These are phyloP conservation scores for Evansstolkia leycettana DNA, from an alignment of 495 filamentous ascomycete species.

Conservation along the genomic window DNA sequence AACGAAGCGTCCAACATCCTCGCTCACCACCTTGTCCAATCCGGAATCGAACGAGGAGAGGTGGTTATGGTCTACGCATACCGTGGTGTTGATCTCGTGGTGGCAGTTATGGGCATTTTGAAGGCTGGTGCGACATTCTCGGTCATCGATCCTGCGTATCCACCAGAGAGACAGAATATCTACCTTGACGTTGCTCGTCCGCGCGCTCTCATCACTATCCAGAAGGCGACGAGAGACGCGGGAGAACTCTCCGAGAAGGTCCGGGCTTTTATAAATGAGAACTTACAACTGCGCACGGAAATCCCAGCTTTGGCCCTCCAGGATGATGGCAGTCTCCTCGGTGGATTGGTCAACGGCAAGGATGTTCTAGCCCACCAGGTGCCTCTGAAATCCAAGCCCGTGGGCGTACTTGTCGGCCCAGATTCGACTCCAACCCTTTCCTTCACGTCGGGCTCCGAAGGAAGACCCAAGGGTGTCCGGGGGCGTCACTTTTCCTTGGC, in stretches of 20 bases:
- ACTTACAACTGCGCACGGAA: slow-evolving; percentile 60
- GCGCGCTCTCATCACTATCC: slow-evolving; percentile 65
- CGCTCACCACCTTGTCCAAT: slow-evolving; percentile 61
- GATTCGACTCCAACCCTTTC: slow-evolving; percentile 74
- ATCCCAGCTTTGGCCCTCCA: slow-evolving; percentile 65
- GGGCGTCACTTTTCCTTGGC: slow-evolving; percentile 82
- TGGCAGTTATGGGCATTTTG: slow-evolving; percentile 43
- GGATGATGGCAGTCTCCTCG: slow-evolving; percentile 61
- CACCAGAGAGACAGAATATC: slow-evolving; percentile 75
- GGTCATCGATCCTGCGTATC: slow-evolving; percentile 83
- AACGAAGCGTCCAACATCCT: slow-evolving; percentile 74
- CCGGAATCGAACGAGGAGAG: slow-evolving; percentile 67
- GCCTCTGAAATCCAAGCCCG: slow-evolving; percentile 39
- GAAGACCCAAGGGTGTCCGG: slow-evolving; percentile 72
- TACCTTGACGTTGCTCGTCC: slow-evolving; percentile 85
- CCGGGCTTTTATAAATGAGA: slow-evolving; percentile 58
- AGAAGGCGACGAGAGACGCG: slow-evolving; percentile 63
- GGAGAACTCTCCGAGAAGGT: slow-evolving; percentile 60
- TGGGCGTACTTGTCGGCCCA: slow-evolving; percentile 75
- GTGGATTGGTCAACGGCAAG: slow-evolving; percentile 49
- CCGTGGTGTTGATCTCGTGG: slow-evolving; percentile 43
- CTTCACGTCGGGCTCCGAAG: slow-evolving; percentile 83
- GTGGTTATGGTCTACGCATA: slow-evolving; percentile 92
- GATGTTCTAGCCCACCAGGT: slow-evolving; percentile 52
- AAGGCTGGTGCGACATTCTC: slow-evolving; percentile 36